A percentile compares a stretch with the other conserved stretches of the same genome.
These are phyloP conservation scores for Alternaria consortialis DNA, from an alignment of 2,329 filamentous ascomycete genomes.

Conservation along the genomic window DNA sequence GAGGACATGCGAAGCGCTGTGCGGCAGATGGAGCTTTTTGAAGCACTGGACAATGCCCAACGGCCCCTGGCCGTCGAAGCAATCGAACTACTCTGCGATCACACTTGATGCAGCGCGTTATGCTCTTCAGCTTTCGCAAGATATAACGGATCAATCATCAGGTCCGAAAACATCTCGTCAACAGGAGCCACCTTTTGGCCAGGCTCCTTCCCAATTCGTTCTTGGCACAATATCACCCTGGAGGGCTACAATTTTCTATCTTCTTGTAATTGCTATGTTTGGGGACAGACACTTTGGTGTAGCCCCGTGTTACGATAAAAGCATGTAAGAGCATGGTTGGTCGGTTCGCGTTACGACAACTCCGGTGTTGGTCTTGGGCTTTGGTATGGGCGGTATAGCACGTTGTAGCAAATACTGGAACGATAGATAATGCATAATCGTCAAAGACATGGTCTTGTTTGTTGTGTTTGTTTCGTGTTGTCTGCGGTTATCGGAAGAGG, in stretches of 20 bases:
- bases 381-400: slow-evolving; percentile 11
- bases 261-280: slow-evolving; percentile 34
- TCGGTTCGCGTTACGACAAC: slow-evolving; percentile 18
- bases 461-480: background rate
- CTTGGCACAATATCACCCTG: slow-evolving; percentile 10
- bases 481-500: background rate
- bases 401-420: slow-evolving; percentile 12
- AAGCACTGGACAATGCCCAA: slow-evolving; percentile 1
- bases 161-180: background rate
- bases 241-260: slow-evolving; percentile 23
- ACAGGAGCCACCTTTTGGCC: slow-evolving; percentile 13
- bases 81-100: background rate
- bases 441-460: background rate
- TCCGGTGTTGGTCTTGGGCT: slow-evolving; percentile 22
- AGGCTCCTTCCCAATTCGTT: slow-evolving; percentile 12
- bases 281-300: slow-evolving; percentile 16
- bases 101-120: background rate
- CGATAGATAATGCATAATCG: slow-evolving; percentile 24
- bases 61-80: background rate
- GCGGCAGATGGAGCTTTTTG: slow-evolving; percentile 1
- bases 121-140: background rate
- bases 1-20: slow-evolving; percentile 5
- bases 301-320: slow-evolving; percentile 33
- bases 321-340: slow-evolving; percentile 30
- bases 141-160: background rate